Percentiles rank a stretch among this genome's conserved stretches.
These are phyloP conservation scores for Clarireedia sp. DNA, from an alignment of 2,329 filamentous ascomycete species.

Conservation along the genomic window DNA sequence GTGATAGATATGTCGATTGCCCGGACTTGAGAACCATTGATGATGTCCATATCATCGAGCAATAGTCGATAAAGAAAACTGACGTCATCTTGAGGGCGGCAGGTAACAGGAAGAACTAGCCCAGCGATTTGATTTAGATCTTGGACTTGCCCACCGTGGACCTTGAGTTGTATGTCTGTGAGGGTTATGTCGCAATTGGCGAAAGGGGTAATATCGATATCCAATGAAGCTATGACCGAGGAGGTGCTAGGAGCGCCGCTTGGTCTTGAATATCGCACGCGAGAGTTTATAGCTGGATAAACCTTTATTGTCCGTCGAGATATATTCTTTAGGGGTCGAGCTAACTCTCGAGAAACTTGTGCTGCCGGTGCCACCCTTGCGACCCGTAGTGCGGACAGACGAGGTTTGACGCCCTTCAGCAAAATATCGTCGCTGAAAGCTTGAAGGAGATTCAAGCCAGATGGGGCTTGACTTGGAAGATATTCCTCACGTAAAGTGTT, in stretches of 20 bases:
- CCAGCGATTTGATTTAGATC: slow-evolving; percentile 44
- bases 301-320: slow-evolving; percentile 56
- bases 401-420: slow-evolving; percentile 50
- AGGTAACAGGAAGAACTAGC: slow-evolving; percentile 48
- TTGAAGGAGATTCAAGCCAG: slow-evolving; percentile 69
- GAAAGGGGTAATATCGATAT: slow-evolving; percentile 65
- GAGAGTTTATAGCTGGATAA: slow-evolving; percentile 62
- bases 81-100: slow-evolving; percentile 65
- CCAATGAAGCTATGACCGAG: slow-evolving; percentile 60
- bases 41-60: slow-evolving; percentile 33
- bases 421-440: slow-evolving; percentile 60
- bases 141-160: slow-evolving; percentile 51
- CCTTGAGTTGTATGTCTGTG: slow-evolving; percentile 47
- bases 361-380: slow-evolving; percentile 65
- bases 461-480: slow-evolving; percentile 59
- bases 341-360: slow-evolving; percentile 48
- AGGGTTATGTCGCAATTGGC: slow-evolving; percentile 60
- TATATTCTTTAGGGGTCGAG: slow-evolving; percentile 56
- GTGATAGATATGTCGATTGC: slow-evolving; percentile 52
- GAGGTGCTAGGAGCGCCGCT: slow-evolving; percentile 46
- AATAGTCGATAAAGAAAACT: slow-evolving; percentile 64
- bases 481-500: slow-evolving; percentile 50
- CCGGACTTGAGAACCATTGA: slow-evolving; percentile 39
- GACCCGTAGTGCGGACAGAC: slow-evolving; percentile 65
- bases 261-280: slow-evolving; percentile 63